Evolutionary conservation across 2,329 filamentous ascomycete species (phyloP), one percentile per base, ranked within the genome.

Genomic region (Ophiostoma triangulosporum): DNA sequence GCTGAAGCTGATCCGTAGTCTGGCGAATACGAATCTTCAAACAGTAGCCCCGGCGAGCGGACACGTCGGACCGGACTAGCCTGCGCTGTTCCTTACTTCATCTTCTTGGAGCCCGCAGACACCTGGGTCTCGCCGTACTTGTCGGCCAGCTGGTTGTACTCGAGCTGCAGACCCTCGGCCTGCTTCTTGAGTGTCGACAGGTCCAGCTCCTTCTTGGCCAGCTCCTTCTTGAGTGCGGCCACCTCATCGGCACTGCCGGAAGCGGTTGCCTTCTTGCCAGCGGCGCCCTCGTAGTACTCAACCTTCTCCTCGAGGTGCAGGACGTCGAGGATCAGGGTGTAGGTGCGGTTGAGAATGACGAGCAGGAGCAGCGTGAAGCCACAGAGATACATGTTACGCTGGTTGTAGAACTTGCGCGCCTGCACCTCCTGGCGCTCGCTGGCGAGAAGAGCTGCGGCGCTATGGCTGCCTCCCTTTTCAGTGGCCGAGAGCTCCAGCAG

Each of bases 331-430:
- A 96, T 95, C 87, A 97, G 91, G 65, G 84, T 86, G 75, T 97
- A 98, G 66, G 93, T 98, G 66, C 93, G 91, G 83, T 98, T 97
- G 67, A 94, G 87, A 71, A 98, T 98, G 60, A 98, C 78, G 52
- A 91, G 97, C 58, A 98, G 84, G 81, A 98, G 97, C 59, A 98
- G 84, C 5, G 93, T 98, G 77, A 98, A 98, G 63, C 93, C 93
- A 71, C 93, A 97, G 58, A 98, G 89, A 74, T 98, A 98, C 93
- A 98, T 98, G 82, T 98, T 98, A 70, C 93, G 90, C 76, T 98
- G 91, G 58, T 90, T 95, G 80, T 98, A 98, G 78, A 98, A 98
- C 74, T 98, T 98, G 78, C 93, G 89, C 60, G 93, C 91, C 72
- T 98, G 93, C 51, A 97, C 91, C 73, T 98, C 93, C 80, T 95